Percentiles rank a stretch among this genome's conserved stretches.
Conservation (phyloP, 2,329 filamentous ascomycete genomes). For the Talaromyces sp. region DNA sequence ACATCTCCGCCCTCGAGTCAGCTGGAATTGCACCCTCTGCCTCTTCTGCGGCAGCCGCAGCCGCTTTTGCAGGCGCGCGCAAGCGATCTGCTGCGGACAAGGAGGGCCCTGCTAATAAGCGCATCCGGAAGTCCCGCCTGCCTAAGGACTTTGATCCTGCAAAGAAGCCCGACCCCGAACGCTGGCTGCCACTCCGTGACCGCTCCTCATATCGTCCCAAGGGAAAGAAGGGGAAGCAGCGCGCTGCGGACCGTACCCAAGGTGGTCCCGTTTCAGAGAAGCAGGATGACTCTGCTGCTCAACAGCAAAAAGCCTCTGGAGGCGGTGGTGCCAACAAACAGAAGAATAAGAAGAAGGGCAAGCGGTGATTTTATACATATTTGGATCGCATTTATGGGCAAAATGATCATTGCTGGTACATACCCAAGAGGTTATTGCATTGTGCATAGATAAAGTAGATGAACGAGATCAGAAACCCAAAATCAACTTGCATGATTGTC, state of each 20-base stretch:
- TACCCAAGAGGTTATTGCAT: neutral
- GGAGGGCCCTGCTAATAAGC: slow-evolving; percentile 41
- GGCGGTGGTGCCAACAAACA: slow-evolving; percentile 44
- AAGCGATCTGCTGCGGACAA: slow-evolving; percentile 44
- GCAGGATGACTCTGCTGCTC: slow-evolving; percentile 55
- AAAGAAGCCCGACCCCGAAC: slow-evolving; percentile 83
- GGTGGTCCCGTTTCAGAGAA: slow-evolving; percentile 79
- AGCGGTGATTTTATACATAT: slow-evolving; percentile 39
- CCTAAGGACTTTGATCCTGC: slow-evolving; percentile 64
- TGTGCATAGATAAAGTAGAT: neutral
- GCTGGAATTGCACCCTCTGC: slow-evolving; percentile 46
- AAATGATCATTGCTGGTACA: slow-evolving; percentile 10
- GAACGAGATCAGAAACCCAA: neutral
- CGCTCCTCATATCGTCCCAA: slow-evolving; percentile 86
- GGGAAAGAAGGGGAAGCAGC: slow-evolving; percentile 89
- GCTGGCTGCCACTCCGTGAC: slow-evolving; percentile 90
- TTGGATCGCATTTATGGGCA: neutral
- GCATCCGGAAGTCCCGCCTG: slow-evolving; percentile 49
- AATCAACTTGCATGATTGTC: neutral
- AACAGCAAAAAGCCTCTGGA: slow-evolving; percentile 35
- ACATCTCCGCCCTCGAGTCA: slow-evolving; percentile 48
- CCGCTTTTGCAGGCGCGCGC: slow-evolving; percentile 38
- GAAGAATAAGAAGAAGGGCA: slow-evolving; percentile 56
- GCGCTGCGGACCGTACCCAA: slow-evolving; percentile 76
- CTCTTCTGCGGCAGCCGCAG: slow-evolving; percentile 32